Evolutionary conservation across 192 early-diverging fungal genomes (phyloP).

Genomic region (Umbelopsis sp.): DNA sequence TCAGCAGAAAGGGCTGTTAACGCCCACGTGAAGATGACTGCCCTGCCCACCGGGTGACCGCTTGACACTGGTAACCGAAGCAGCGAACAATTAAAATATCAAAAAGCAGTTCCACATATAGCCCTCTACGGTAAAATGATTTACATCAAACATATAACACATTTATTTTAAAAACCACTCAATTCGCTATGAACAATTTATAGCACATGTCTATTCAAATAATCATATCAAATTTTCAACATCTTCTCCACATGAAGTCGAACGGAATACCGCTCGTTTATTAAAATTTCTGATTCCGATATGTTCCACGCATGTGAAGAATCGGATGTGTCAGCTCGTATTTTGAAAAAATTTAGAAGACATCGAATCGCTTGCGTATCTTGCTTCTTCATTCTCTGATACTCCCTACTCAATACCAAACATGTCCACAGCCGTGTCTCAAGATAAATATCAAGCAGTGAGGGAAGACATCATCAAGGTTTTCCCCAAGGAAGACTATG

Average conservation of each 20-base stretch:
- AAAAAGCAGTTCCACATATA: not conserved
- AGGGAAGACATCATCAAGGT: constrained; percentile 43
- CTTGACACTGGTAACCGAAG: not conserved
- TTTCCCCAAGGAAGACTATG: constrained; percentile 40
- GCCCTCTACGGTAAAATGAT: not conserved
- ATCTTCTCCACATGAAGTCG: constrained; percentile 1
- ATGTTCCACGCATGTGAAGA: constrained; percentile 13
- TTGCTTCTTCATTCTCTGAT: constrained; percentile 1
- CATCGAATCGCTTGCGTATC: too few relatives aligned
- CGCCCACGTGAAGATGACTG: constrained; percentile 8
- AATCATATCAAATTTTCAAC: not conserved
- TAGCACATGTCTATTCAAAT: too few relatives aligned
- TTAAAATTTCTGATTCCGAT: constrained; percentile 8
- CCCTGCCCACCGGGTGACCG: not conserved
- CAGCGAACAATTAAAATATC: not conserved
- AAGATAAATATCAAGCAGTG: constrained; percentile 46
- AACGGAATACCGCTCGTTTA: constrained; percentile 4
- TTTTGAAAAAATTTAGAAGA: constrained; percentile 9
- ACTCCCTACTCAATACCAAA: constrained; percentile 24
- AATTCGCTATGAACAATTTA: too few relatives aligned
- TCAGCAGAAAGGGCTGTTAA: too few relatives aligned
- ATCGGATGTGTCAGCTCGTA: constrained; percentile 14
- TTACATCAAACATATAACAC: too few relatives aligned
- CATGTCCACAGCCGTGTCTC: constrained; percentile 36
- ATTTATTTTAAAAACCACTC: too few relatives aligned